Evolutionary conservation across 148 eudicot species (phyloP), one percentile per base, ranked within the genome.

Genomic region (Camellia japonica): DNA sequence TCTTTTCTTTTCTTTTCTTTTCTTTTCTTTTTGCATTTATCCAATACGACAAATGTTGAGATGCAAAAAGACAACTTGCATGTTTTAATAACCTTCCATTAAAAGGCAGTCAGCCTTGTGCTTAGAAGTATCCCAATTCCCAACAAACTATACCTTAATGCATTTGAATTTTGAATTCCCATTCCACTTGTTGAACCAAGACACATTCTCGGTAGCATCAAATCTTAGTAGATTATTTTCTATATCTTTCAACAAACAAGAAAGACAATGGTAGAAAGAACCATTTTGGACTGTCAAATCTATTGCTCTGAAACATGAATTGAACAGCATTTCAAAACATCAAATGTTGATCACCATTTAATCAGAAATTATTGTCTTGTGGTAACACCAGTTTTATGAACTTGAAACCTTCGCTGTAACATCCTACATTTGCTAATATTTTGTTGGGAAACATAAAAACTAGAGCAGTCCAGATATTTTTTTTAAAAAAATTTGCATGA

Each of bases 1-100:
- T 23, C 23, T 23, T 23, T 23, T 23, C 23, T 23, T 23, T 23
- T 23, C 23, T 23, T 23, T 23, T 23, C 13, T 11, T 55, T n/a
- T n/a, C n/a, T n/a, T n/a, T n/a, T n/a, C n/a, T n/a, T 55, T 55
- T 55, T 55, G 0, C 13, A 55, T 55, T 23, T 11, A 55, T 55
- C 58, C 58, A 55, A 55, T 55, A 55, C 2, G 9, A 55, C 10
- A 55, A 55, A 55, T 55, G 9, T 55, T 12, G 13, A 55, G 9
- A 55, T 55, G 58, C 58, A 55, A 7, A 60, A 60, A 60, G 64
- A 60, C 64, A 8, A 56, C 60, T 56, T 56, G 60, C 60, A 56
- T 49, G 74, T 49, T 71, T 71, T 71, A 71, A 5, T 46, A 20
- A 14, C 75, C 30, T 71, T 54, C 61, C 19, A 11, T 73, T 42